Evolutionary conservation across 1,284 basidiomycete species (phyloP).

Genomic region (Erythrobasidium hasegawianum): DNA sequence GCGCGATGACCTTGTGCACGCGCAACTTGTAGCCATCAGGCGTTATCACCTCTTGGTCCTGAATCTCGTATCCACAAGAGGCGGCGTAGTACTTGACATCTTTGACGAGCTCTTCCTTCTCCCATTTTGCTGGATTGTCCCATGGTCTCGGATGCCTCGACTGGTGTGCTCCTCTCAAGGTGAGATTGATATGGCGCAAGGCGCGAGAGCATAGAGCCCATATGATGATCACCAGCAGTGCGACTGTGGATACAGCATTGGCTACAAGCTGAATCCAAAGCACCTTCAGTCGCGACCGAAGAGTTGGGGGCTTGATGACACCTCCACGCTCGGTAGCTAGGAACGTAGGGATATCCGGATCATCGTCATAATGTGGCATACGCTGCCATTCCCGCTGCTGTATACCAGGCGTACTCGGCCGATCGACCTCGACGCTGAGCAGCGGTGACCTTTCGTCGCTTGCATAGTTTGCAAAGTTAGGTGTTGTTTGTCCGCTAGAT

Average conservation of each 20-base stretch:
- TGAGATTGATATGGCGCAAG: constrained; percentile 31
- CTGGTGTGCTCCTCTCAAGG: constrained; percentile 38
- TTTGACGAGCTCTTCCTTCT: constrained; percentile 55
- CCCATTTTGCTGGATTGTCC: constrained; percentile 56
- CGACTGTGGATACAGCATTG: constrained; percentile 55
- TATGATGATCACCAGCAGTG: constrained; percentile 52
- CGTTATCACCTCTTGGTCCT: constrained; percentile 58
- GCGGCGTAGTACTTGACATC: constrained; percentile 59
- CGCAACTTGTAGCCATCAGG: constrained; percentile 59
- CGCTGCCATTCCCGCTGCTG: constrained; percentile 25
- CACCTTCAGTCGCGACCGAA: constrained; percentile 48
- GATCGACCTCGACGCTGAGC: constrained; percentile 31
- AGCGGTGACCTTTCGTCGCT: constrained; percentile 13
- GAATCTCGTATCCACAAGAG: constrained; percentile 58
- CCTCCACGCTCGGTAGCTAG: constrained; percentile 44
- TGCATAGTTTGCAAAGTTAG: background rate
- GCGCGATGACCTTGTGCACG: constrained; percentile 57
- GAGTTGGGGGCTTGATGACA: constrained; percentile 42
- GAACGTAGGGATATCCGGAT: constrained; percentile 38
- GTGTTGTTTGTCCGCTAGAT: background rate
- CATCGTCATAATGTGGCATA: constrained; percentile 22
- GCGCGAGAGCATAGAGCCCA: constrained; percentile 47
- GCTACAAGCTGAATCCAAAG: constrained; percentile 54
- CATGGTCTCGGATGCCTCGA: constrained; percentile 50
- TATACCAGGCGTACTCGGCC: constrained; percentile 26